Evolutionary conservation across 768 basidiomycete genomes (phyloP), one percentile per base, ranked within the genome.

Genomic region (Dacryopinax primogenitus): DNA sequence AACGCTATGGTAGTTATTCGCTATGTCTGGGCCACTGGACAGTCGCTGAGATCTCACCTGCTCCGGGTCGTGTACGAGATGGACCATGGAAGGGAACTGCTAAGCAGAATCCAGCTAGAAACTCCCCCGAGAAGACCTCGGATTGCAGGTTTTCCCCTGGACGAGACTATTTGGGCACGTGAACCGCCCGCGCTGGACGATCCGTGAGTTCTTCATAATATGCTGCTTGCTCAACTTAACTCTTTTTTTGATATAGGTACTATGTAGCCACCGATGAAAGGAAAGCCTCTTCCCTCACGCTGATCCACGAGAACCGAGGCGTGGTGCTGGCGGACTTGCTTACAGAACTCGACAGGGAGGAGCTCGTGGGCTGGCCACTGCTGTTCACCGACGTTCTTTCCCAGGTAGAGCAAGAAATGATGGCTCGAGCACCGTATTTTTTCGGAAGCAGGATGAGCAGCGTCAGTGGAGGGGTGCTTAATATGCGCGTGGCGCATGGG

Each of bases 251-350:
- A n/a, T n/a, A n/a, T 32, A 58, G 51, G 13, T 69, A 72, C 68
- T 72, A 70, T 68, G 35, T 74, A 18, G 73, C 72, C 1, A 74
- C 73, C 11, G 80, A 81, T 63, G 80, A 81, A 66, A 77, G 79
- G 32, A 70, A 74, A 64, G 71, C 74, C 0, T 68, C 69, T 0
- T 74, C 72, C 16, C 70, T 79, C 11, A 23, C 70, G 12, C 73
- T 73, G 62, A 69, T 81, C 15, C 67, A 70, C 23, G 69, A 72
- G 1, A 71, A 75, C 23, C 77, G 78, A 18, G 80, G 73, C 1
- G 47, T 81, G 12, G 65, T 81, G 64, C 70, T 81, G 64, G 35
- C 71, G 11, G 79, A 81, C 67, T 70, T 81, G 12, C 70, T 81
- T 61, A 79, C 78, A 0, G 67, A 71, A 18, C 75, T 78, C 26